Percentiles rank a stretch among this genome's conserved stretches.
Evolutionary conservation across 176 grass and related monocot genomes (phyloP).

Genomic region (Aegilops bicornis): DNA sequence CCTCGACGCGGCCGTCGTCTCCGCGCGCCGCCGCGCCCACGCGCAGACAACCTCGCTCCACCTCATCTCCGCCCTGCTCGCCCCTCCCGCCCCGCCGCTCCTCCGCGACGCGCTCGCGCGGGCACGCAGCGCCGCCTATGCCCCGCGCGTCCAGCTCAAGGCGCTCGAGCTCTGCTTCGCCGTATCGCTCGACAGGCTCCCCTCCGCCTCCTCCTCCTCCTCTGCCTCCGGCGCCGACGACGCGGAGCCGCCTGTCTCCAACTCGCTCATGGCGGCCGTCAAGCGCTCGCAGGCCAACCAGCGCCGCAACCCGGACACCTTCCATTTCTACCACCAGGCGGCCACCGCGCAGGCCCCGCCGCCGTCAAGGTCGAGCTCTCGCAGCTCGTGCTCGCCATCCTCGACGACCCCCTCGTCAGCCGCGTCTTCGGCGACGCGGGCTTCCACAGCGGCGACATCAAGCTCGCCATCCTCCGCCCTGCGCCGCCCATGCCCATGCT

Average conservation of each 20-base stretch:
- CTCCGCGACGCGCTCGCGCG: slow-evolving; percentile 61
- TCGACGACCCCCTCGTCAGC: slow-evolving; percentile 93
- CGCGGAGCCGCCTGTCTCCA: slow-evolving; percentile 62
- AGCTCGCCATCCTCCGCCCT: slow-evolving; percentile 75
- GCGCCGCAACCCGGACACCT: slow-evolving; percentile 67
- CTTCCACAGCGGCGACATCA: slow-evolving; percentile 80
- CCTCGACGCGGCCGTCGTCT: slow-evolving; percentile 12
- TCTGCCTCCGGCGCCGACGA: not conserved
- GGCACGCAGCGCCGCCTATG: slow-evolving; percentile 59
- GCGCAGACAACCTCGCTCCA: slow-evolving; percentile 74
- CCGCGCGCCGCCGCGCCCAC: slow-evolving; percentile 34
- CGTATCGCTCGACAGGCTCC: slow-evolving; percentile 58
- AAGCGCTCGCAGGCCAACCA: slow-evolving; percentile 89
- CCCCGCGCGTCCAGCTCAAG: slow-evolving; percentile 65
- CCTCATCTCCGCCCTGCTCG: slow-evolving; percentile 62
- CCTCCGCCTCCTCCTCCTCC: slow-evolving; percentile 40
- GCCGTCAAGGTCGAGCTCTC: slow-evolving; percentile 82
- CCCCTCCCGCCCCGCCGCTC: slow-evolving; percentile 26
- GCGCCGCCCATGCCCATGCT: slow-evolving; percentile 56
- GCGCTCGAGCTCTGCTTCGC: slow-evolving; percentile 67
- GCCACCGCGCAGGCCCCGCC: slow-evolving; percentile 20
- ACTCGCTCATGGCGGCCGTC: slow-evolving; percentile 91
- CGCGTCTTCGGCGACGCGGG: slow-evolving; percentile 84
- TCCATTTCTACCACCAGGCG: slow-evolving; percentile 77
- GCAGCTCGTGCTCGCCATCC: slow-evolving; percentile 73